Conservation (phyloP, 228 moss, liverwort and hornwort species). For the Sphagnum fallax region DNA sequence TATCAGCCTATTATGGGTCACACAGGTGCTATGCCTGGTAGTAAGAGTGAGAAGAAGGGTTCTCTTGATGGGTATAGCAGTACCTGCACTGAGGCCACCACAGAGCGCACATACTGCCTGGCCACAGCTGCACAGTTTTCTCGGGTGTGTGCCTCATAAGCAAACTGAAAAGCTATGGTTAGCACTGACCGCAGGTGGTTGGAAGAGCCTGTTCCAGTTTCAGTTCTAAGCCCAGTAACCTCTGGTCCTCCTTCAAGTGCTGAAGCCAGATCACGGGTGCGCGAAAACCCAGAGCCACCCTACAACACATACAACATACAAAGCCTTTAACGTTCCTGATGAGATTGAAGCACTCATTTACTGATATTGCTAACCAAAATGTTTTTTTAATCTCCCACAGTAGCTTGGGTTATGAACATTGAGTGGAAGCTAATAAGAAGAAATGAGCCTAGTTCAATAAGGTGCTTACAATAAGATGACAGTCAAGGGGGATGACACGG, state of each 20-base stretch:
- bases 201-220: conserved; percentile 24
- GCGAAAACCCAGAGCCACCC: conserved; percentile 55
- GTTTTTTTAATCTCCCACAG: no score
- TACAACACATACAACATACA: not conserved
- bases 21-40: no score
- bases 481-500: conserved; percentile 95
- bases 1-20: no score
- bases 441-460: not conserved
- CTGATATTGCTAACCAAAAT: not conserved
- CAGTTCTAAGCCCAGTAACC: conserved; percentile 59
- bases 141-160: conserved; percentile 88
- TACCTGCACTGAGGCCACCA: conserved; percentile 78
- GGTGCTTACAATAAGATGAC: conserved; percentile 55
- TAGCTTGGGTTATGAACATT: no score
- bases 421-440: not conserved
- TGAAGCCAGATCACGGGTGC: conserved; percentile 86
- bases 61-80: no score
- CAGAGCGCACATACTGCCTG: conserved; percentile 87
- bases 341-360: not conserved
- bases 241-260: conserved; percentile 89
- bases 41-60: no score
- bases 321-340: not conserved
- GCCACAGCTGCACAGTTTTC: conserved; percentile 89
- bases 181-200: conserved; percentile 90
- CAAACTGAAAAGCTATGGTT: conserved; percentile 95